These are phyloP conservation scores for Ustilago bromivora DNA, from an alignment of 1,284 basidiomycete species.

Conservation along the genomic window DNA sequence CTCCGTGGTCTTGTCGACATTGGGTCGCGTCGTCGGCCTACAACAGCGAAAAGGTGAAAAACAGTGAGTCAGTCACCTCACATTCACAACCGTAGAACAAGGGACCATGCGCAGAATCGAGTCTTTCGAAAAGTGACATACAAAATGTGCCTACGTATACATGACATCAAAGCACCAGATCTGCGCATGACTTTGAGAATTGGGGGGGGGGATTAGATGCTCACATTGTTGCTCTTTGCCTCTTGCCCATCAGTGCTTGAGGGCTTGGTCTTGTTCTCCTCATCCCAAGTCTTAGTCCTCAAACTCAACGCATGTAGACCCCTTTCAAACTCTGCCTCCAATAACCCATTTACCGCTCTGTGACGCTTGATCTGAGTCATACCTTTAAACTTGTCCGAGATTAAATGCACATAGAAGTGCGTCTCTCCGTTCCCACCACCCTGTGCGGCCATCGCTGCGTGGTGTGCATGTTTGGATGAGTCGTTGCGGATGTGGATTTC, in stretches of 20 bases:
- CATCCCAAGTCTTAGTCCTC: slow-evolving; percentile 63
- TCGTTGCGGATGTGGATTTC: slow-evolving; percentile 61
- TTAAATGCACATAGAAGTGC: slow-evolving; percentile 67
- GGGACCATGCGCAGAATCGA: slow-evolving; percentile 4
- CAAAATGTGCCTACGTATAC: background rate
- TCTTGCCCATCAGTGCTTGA: background rate
- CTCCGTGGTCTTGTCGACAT: slow-evolving; percentile 10
- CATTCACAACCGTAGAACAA: background rate
- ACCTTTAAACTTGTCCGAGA: slow-evolving; percentile 62
- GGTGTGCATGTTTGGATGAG: slow-evolving; percentile 65
- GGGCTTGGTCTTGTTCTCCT: slow-evolving; percentile 40
- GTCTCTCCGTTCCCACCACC: slow-evolving; percentile 68
- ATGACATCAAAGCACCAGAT: slow-evolving; percentile 1
- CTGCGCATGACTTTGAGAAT: slow-evolving; percentile 17
- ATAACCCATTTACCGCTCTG: slow-evolving; percentile 61
- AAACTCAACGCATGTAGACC: slow-evolving; percentile 66
- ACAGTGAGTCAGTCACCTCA: background rate
- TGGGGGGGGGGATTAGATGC: slow-evolving; percentile 12
- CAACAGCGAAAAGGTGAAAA: too few relatives aligned
- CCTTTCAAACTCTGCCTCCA: slow-evolving; percentile 59
- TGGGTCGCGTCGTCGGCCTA: slow-evolving; percentile 25
- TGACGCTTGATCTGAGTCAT: slow-evolving; percentile 66
- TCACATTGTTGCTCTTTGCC: slow-evolving; percentile 29
- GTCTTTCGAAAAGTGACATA: background rate
- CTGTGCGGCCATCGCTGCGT: slow-evolving; percentile 69